Base-by-base conservation (phyloP, 176 grass and related monocot species). In the Paspalum vaginatum region DNA sequence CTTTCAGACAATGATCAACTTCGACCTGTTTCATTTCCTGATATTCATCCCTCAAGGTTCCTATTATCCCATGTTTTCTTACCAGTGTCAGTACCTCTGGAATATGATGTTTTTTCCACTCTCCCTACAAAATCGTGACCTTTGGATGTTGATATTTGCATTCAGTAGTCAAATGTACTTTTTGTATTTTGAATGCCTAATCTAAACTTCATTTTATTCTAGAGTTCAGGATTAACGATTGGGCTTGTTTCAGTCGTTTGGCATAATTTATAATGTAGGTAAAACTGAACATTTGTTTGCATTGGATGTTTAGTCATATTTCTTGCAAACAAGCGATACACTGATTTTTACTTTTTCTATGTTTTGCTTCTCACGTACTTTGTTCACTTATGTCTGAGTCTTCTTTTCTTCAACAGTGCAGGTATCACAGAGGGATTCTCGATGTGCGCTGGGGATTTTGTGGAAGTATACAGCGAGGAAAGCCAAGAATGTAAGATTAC, bases 351-450 rank as follows among this genome's bases (percentile, higher is more conserved):
- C 42, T 1, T 63, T 14, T 50, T 77, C 11, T 81, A 24, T 60
- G 42, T 26, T 57, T 75, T 54, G 20, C 7, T 47, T 60, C 5
- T 60, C 48, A 42, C 58, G 73, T 71, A 65, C 84, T 85, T 74
- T 40, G 26, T 47, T 85, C 44, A 85, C 39, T 49, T 66, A 52
- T 80, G n/a, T 18, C 18, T 12, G 12, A 12, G 14, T 81, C 25
- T 20, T 85, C 51, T 77, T 79, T 68, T 87, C 24, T 68, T 76
- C 61, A 87, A 79, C 78, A 95, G 96, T 84, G 88, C 88, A 49
- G 88, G 88, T 84, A 95, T 99, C 70, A 99, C 96, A 1, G 92
- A 99, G 61, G 96, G 96, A 59, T 99, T 99, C 91, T 99, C 96
- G 24, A 99, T 95, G 96, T 99, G 92, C 32, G 96, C 90, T 76